Base-by-base conservation (phyloP, 495 filamentous ascomycete genomes). In the Talaromyces trachyspermus region DNA sequence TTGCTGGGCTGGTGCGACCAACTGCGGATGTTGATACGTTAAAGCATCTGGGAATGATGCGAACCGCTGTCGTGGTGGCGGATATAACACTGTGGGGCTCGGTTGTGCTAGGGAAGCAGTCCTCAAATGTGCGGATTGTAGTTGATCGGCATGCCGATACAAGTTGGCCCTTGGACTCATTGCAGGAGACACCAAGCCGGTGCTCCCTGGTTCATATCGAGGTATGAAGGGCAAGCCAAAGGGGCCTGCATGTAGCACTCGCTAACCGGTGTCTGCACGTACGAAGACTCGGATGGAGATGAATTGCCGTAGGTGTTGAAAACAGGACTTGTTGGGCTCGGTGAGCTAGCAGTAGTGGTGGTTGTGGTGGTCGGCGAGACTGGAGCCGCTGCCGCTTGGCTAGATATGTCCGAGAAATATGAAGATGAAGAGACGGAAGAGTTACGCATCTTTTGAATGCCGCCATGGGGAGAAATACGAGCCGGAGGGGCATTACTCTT, bases 371-470 rank as follows among this genome's bases (percentile, higher is more conserved):
- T 39, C 14, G 27, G 23, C 1, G 45, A 35, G 4, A 26, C 17
- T 11, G 32, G 27, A 10, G 27, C 18, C 32, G 15, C 10, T 19
- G 14, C 39, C 20, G 20, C 11, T 23, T 42, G 39, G 4, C 5
- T 38, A 10, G 18, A 4, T 11, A 22, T 38, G 12, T 15, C 11
- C 23, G 19, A 17, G 17, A 26, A 42, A 11, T 14, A 11, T 7
- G 5, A 11, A 17, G 20, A n/a, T 26, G 39, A 42, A n/a, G 20
- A 20, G 15, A 42, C 7, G 2, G 39, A 42, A 5, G 39, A 15
- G 8, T 22, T 50, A 46, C 65, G 69, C 66, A 71, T 66, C 50
- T 70, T 71, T 37, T 62, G 64, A 12, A 54, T 54, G 8, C 63
- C 61, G 24, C 66, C 59, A 5, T 57, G 32, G 0, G 68, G 60